phyloP scores from a whole-genome alignment of 1,284 basidiomycete genomes.

The Tylopilus microsporus region DNA sequence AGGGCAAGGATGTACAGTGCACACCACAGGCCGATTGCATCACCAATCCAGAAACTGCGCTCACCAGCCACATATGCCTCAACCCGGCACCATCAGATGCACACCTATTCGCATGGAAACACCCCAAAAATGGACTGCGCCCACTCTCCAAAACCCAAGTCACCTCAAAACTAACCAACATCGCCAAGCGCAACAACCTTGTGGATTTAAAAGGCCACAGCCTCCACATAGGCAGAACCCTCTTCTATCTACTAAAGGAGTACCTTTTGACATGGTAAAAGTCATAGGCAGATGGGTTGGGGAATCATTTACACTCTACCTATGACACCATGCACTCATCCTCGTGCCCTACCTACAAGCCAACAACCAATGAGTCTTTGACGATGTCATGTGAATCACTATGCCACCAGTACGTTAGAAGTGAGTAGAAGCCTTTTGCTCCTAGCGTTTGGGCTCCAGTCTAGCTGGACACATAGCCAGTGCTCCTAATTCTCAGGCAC shows the following conservation, averaged over 20 bases:
- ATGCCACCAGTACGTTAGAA: too few relatives aligned
- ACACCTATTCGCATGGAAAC: not conserved
- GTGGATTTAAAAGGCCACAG: conserved; percentile 10
- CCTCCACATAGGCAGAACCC: conserved; percentile 1
- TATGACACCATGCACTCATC: not conserved
- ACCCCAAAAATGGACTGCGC: conserved; percentile 14
- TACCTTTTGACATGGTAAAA: conserved; percentile 8
- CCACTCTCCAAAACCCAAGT: not conserved
- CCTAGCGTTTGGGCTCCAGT: too few relatives aligned
- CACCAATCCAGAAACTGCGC: not conserved
- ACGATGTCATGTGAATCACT: too few relatives aligned
- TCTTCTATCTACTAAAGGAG: not conserved
- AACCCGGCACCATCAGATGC: not conserved
- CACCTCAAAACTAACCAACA: accelerated
- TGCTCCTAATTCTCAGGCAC: too few relatives aligned
- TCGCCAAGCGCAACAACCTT: not conserved
- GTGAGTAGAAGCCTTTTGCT: too few relatives aligned
- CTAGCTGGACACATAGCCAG: too few relatives aligned
- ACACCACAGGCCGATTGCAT: not conserved
- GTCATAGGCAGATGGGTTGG: not conserved
- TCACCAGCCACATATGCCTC: not conserved
- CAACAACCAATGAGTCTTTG: too few relatives aligned
- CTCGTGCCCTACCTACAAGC: not conserved
- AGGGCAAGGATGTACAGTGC: too few relatives aligned
- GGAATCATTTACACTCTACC: not conserved